A percentile compares a stretch with the other conserved stretches of the same genome.
Conservation (phyloP, 257 asterid genomes). For the Capsicum chinense region DNA sequence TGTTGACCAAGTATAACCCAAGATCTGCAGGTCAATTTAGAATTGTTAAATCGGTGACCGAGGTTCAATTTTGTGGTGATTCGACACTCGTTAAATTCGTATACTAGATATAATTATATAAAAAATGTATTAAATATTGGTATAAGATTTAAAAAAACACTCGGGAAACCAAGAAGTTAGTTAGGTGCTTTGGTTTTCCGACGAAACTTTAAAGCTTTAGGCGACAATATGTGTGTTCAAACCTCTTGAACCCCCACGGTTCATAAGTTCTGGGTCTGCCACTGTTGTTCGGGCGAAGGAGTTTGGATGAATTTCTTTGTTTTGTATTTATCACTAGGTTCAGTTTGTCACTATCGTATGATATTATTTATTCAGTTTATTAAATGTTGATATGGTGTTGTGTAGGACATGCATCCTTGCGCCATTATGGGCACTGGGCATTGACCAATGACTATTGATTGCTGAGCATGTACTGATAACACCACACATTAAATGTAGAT, state of each 20-base stretch:
- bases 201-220: too few species aligned
- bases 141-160: too few species aligned
- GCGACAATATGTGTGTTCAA: too few species aligned
- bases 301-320: background rate
- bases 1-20: background rate
- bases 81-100: too few species aligned
- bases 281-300: too few species aligned
- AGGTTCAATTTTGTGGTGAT: too few species aligned
- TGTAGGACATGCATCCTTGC: background rate
- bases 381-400: background rate
- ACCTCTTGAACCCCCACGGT: too few species aligned
- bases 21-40: background rate
- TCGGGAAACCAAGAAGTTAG: too few species aligned
- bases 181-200: too few species aligned
- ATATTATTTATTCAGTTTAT: background rate
- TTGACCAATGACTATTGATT: background rate
- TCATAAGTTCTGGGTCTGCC: too few species aligned
- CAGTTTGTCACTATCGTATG: background rate
- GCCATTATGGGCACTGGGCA: constrained; percentile 11
- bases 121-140: too few species aligned
- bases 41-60: background rate
- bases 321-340: background rate
- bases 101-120: too few species aligned
- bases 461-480: background rate
- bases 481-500: background rate